Percentiles rank a stretch among this genome's conserved stretches.
These are phyloP conservation scores for Cladosporium oxysporum DNA, from an alignment of 2,329 filamentous ascomycete species.

Conservation along the genomic window DNA sequence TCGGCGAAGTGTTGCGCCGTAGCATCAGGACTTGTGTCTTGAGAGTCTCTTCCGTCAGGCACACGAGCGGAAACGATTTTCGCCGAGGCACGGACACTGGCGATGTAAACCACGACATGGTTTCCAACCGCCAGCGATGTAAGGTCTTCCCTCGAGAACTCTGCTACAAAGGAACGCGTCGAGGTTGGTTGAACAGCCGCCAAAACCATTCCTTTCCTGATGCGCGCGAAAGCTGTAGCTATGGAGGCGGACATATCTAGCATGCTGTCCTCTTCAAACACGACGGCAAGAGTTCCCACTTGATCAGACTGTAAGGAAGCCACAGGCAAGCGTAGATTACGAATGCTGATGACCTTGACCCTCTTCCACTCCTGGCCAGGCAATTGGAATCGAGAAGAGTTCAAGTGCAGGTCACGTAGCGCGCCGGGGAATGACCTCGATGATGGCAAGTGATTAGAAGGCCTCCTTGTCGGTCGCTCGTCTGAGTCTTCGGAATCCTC, in stretches of 20 bases:
- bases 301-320: constrained; percentile 74
- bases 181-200: constrained; percentile 60
- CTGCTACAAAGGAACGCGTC: constrained; percentile 57
- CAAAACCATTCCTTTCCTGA: constrained; percentile 81
- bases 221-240: constrained; percentile 37
- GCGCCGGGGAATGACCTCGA: constrained; percentile 53
- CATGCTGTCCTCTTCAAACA: constrained; percentile 48
- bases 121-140: constrained; percentile 66
- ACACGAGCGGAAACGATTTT: constrained; percentile 59
- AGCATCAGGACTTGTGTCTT: constrained; percentile 36
- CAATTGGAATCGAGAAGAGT: constrained; percentile 28
- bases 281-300: constrained; percentile 83
- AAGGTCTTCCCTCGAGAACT: constrained; percentile 66
- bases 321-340: constrained; percentile 84
- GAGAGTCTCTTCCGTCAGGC: constrained; percentile 33
- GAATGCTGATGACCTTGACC: constrained; percentile 80
- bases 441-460: constrained; percentile 37
- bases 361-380: constrained; percentile 69
- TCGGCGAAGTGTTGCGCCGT: constrained; percentile 1
- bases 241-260: constrained; percentile 31
- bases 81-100: constrained; percentile 80
- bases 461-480: constrained; percentile 31
- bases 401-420: constrained; percentile 35
- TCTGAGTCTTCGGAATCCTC: constrained; percentile 42
- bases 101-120: constrained; percentile 79